Evolutionary conservation across 192 early-diverging fungal species (phyloP).

Genomic region (Backusella liffmaniae): DNA sequence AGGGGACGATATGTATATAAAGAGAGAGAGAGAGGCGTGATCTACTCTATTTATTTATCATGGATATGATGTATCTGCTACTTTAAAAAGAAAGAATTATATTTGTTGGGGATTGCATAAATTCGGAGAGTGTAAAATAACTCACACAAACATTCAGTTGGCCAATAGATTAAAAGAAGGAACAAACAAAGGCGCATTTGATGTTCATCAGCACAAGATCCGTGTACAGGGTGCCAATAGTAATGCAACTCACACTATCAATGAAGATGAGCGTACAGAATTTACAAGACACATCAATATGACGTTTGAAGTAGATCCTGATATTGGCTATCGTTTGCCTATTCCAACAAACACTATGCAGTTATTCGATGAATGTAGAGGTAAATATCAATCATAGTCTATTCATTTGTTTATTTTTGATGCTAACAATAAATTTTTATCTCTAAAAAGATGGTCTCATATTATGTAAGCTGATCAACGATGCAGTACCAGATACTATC

Average conservation of each 20-base stretch:
- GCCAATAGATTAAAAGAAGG: constrained; percentile 53
- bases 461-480: constrained; percentile 97
- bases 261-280: constrained; percentile 97
- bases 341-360: constrained; percentile 95
- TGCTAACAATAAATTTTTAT: background rate
- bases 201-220: constrained; percentile 76
- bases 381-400: constrained; percentile 30
- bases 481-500: constrained; percentile 94
- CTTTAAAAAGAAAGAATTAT: too few relatives aligned
- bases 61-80: too few relatives aligned
- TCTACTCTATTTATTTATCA: too few relatives aligned
- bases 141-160: constrained; percentile 35
- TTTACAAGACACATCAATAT: constrained; percentile 96
- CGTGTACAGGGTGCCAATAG: constrained; percentile 80
- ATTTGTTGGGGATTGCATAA: background rate
- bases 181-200: constrained; percentile 45
- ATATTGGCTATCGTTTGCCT: constrained; percentile 85
- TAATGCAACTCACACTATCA: constrained; percentile 96
- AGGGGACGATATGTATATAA: too few relatives aligned
- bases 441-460: constrained; percentile 75
- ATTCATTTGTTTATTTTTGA: background rate
- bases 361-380: constrained; percentile 93
- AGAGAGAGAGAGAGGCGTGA: too few relatives aligned
- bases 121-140: background rate
- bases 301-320: constrained; percentile 73